phyloP scores from a whole-genome alignment of 2,329 filamentous ascomycete species.

The Dichotomopilus funicola region DNA sequence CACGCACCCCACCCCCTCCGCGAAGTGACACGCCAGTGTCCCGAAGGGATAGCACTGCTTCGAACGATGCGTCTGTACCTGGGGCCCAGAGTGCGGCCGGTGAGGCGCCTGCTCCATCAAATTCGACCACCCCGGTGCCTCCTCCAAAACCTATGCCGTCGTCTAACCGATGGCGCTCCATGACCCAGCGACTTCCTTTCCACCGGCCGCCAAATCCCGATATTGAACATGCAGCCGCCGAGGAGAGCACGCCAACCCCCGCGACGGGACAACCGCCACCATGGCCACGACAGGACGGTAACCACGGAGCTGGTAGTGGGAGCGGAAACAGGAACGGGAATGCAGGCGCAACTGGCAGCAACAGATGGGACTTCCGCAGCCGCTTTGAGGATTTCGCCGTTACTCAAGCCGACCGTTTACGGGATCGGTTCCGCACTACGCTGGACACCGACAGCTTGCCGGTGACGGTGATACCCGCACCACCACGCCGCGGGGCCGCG shows the following conservation, averaged over 20 bases:
- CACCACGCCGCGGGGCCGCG: constrained; percentile 50
- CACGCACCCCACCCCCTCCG: constrained; percentile 35
- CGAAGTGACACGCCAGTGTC: constrained; percentile 25
- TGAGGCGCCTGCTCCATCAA: constrained; percentile 4
- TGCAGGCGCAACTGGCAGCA: not conserved
- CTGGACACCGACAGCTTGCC: constrained; percentile 50
- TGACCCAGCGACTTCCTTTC: constrained; percentile 30
- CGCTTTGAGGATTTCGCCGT: constrained; percentile 56
- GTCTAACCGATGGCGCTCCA: constrained; percentile 26
- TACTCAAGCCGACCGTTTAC: constrained; percentile 52
- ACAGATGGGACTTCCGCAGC: constrained; percentile 50
- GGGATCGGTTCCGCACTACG: constrained; percentile 49
- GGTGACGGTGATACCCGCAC: constrained; percentile 55
- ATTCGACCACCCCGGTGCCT: constrained; percentile 17
- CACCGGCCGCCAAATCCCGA: constrained; percentile 19
- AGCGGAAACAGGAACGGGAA: constrained; percentile 1
- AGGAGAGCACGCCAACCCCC: not conserved
- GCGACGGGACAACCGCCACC: not conserved
- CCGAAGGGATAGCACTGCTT: constrained; percentile 31
- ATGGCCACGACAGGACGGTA: constrained; percentile 2
- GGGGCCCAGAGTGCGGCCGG: constrained; percentile 11
- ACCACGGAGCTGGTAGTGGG: not conserved
- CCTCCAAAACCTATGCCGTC: not conserved
- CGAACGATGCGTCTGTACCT: constrained; percentile 18
- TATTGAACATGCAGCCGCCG: constrained; percentile 6